phyloP scores from a whole-genome alignment of 441 rosid species.

The Gossypium gossypioides region DNA sequence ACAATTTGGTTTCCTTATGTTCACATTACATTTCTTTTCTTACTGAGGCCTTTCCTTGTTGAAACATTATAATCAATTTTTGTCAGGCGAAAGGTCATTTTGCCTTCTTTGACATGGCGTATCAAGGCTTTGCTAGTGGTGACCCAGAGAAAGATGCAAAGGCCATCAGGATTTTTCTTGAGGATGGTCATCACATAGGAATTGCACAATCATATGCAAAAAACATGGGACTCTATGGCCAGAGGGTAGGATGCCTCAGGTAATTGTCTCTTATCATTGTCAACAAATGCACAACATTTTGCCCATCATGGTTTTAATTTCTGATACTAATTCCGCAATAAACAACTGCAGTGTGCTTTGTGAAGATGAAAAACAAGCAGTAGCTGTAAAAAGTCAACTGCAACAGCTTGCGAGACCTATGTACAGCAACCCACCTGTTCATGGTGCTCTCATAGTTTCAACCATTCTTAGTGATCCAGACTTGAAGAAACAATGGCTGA shows the following conservation, averaged over 20 bases:
- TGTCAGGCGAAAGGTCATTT: constrained; percentile 69
- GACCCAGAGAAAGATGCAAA: constrained; percentile 92
- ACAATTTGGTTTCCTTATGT: not conserved
- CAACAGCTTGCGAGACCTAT: constrained; percentile 94
- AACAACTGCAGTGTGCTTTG: constrained; percentile 61
- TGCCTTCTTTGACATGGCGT: constrained; percentile 94
- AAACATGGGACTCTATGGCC: constrained; percentile 98
- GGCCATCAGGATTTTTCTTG: constrained; percentile 80
- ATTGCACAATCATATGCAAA: constrained; percentile 91
- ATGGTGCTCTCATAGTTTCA: constrained; percentile 77
- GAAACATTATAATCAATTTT: constrained; percentile 9
- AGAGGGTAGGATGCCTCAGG: constrained; percentile 96
- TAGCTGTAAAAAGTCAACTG: constrained; percentile 80
- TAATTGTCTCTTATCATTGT: constrained; percentile 20
- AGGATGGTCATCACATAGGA: constrained; percentile 84
- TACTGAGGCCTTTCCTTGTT: constrained; percentile 1
- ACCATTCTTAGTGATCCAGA: constrained; percentile 68
- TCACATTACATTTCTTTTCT: not conserved
- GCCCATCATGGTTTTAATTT: not conserved
- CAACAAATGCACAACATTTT: not conserved
- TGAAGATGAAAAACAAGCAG: constrained; percentile 72
- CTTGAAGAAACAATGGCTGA: constrained; percentile 75
- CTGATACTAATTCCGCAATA: not conserved
- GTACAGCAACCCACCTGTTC: constrained; percentile 96
- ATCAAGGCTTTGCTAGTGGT: constrained; percentile 98